A percentile compares a stretch with the other conserved stretches of the same genome.
phyloP scores from a whole-genome alignment of 2,329 filamentous ascomycete genomes.

The Trichoderma koningiopsis region DNA sequence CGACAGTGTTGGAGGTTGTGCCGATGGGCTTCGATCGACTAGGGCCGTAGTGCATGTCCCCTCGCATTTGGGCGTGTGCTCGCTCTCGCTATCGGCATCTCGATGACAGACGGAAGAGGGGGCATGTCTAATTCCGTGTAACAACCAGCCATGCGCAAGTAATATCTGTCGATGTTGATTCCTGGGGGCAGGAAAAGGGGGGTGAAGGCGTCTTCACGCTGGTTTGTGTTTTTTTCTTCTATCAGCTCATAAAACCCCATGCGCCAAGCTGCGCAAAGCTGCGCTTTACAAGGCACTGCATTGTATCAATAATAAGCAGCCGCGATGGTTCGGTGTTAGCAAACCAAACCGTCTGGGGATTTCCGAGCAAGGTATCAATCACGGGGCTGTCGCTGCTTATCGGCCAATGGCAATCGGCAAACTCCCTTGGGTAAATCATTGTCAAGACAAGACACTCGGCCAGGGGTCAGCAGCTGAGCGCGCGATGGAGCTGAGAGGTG shows the following conservation, averaged over 20 bases:
- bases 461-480: background rate
- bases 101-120: background rate
- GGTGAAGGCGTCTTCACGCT: no score
- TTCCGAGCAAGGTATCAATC: background rate
- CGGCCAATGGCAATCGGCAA: background rate
- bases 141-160: background rate
- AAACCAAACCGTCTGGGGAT: background rate
- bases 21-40: conserved; percentile 14
- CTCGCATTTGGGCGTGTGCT: conserved; percentile 2
- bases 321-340: background rate
- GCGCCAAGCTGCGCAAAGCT: no score
- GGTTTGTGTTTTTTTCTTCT: background rate
- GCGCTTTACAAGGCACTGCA: background rate
- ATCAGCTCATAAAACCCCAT: background rate
- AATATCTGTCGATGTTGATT: background rate
- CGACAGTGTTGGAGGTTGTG: background rate
- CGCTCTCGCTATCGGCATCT: conserved; percentile 1
- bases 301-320: background rate
- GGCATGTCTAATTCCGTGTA: background rate
- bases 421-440: background rate
- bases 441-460: background rate
- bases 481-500: background rate
- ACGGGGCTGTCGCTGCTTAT: background rate
- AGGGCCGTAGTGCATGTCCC: conserved; percentile 7
- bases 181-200: background rate